Base-by-base conservation (phyloP, 176 grass and related monocot genomes). In the Triticum urartu region DNA sequence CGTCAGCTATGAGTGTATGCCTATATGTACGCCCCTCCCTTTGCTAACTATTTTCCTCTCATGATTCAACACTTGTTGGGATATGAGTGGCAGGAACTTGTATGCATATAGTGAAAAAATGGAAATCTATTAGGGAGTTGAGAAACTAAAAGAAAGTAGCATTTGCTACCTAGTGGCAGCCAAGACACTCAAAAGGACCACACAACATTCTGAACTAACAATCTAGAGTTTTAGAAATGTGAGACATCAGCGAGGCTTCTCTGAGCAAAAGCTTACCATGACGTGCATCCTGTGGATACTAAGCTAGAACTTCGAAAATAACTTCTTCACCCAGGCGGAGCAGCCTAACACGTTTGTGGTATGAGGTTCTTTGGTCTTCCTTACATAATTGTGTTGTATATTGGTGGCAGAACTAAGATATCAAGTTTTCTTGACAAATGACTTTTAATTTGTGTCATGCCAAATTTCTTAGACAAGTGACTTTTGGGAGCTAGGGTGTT, bases 231-330 rank as follows among this genome's bases (percentile, higher is more conserved):
- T 13, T 65, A 65, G 25, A 12, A 65, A 65, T 65, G 11, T 4
- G 20, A 65, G 25, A 2, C 25, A 65, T 65, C 63, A 11, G 25
- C 11, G 30, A 26, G 63, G 22, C 11, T 64, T 13, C 1, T 28
- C 0, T 10, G 24, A 64, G 24, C 0, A 28, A 1, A 12, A 5
- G 25, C 4, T 1, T 1, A 13, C 24, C 0, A 0, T 3, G 1
- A 0, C 0, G 62, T 64, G 62, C 24, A 5, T 50, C 13, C 13
- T 50, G 11, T 45, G 10, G 14, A 50, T 50, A 47, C 2, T 12
- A 4, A 10, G 24, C 24, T 25, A 5, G 10, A 64, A 12, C 10
- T 64, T 26, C 4, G 4, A 1, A 28, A 64, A 11, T 26, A 26
- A 11, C 9, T 42, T 39, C 39, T 36, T 40, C 39, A 40, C 39